phyloP scores from a whole-genome alignment of 352 stramenopile genomes.

The Phytophthora palmivora region DNA sequence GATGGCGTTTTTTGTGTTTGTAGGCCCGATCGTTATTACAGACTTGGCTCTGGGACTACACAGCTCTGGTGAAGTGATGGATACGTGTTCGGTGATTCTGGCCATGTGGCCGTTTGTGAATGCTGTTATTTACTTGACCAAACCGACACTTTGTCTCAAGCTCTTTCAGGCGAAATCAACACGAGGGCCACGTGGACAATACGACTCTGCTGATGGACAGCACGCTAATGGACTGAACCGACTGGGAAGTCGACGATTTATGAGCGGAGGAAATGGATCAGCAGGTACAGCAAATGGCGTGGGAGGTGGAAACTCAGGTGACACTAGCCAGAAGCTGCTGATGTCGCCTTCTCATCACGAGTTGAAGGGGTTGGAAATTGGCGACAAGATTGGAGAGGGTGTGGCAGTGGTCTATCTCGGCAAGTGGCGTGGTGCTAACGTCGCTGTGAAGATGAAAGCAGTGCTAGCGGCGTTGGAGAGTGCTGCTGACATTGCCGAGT shows the following conservation, averaged over 20 bases:
- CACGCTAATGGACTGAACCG: slow-evolving; percentile 27
- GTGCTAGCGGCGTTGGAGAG: slow-evolving; percentile 72
- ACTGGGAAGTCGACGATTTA: slow-evolving; percentile 35
- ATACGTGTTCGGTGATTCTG: slow-evolving; percentile 57
- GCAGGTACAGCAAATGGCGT: slow-evolving; percentile 35
- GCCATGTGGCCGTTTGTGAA: slow-evolving; percentile 86
- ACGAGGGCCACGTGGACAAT: slow-evolving; percentile 22
- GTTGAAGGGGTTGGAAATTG: slow-evolving; percentile 82
- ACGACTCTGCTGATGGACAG: slow-evolving; percentile 40
- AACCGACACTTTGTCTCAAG: slow-evolving; percentile 62
- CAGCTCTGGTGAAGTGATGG: slow-evolving; percentile 41
- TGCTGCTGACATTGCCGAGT: slow-evolving; percentile 67
- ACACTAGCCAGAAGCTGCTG: slow-evolving; percentile 43
- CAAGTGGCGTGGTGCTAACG: slow-evolving; percentile 95
- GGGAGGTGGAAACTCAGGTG: slow-evolving; percentile 22
- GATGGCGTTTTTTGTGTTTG: slow-evolving; percentile 77
- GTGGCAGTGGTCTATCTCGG: slow-evolving; percentile 94
- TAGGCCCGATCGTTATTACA: slow-evolving; percentile 72
- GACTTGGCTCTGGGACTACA: slow-evolving; percentile 64
- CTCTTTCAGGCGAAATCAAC: slow-evolving; percentile 53
- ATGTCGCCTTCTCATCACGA: slow-evolving; percentile 75
- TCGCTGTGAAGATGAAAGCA: slow-evolving; percentile 95
- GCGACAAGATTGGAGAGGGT: slow-evolving; percentile 85
- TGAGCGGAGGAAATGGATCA: slow-evolving; percentile 33
- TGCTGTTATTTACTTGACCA: slow-evolving; percentile 77